Evolutionary conservation across 75 land plant species (phyloP).

Genomic region (Picea sitchensis): DNA sequence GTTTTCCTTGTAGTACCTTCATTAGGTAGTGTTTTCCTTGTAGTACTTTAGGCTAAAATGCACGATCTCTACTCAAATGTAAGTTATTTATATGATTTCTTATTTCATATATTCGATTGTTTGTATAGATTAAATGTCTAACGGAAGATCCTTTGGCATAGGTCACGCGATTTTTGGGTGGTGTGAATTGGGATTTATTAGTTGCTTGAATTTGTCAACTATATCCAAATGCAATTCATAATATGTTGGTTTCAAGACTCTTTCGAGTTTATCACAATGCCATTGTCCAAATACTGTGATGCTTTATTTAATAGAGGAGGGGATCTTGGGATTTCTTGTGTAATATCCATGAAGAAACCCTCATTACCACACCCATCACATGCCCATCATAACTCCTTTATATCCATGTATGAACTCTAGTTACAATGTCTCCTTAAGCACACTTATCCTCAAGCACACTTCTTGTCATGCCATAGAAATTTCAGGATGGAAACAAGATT

Average conservation of each 20-base stretch:
- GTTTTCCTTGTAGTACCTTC: not conserved
- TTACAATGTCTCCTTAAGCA: conserved; percentile 29
- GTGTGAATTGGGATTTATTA: conserved; percentile 53
- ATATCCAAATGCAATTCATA: conserved; percentile 46
- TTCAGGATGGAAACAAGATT: conserved; percentile 28
- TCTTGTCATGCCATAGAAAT: conserved; percentile 40
- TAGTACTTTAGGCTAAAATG: conserved; percentile 45
- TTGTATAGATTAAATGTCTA: not conserved
- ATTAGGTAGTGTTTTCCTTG: too few relatives aligned
- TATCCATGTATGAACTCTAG: conserved; percentile 53
- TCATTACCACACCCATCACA: conserved; percentile 32
- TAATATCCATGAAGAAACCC: conserved; percentile 55
- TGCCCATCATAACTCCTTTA: conserved; percentile 51
- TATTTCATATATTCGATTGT: not conserved
- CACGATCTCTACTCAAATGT: conserved; percentile 56
- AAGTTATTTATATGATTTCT: conserved; percentile 10
- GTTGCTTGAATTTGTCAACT: conserved; percentile 51
- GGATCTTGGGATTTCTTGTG: too few relatives aligned
- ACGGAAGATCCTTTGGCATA: not conserved
- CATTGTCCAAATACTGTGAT: too few relatives aligned
- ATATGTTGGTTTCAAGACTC: too few relatives aligned
- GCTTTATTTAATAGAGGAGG: too few relatives aligned
- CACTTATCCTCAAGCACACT: conserved; percentile 16
- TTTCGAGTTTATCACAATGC: too few relatives aligned
- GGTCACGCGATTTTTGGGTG: conserved; percentile 56